phyloP scores from a whole-genome alignment of 2,329 filamentous ascomycete species.

The Trichoderma sp. region DNA sequence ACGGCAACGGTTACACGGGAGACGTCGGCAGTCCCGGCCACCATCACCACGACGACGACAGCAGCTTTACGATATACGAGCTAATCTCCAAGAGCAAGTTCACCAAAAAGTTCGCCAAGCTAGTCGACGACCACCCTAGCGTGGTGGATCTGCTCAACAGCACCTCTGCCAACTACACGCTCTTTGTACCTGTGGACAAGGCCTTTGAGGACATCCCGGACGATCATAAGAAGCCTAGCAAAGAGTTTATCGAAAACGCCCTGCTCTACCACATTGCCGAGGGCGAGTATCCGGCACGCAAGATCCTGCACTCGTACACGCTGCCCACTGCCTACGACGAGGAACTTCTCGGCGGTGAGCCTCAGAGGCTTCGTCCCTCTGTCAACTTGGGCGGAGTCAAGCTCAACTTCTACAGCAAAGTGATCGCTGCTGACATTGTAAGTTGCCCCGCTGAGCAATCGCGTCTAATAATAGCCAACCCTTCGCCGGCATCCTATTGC shows the following conservation, averaged over 20 bases:
- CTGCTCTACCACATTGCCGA: constrained; percentile 75
- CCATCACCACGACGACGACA: constrained; percentile 37
- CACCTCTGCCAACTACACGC: constrained; percentile 72
- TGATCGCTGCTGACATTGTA: constrained; percentile 72
- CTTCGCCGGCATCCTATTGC: not conserved
- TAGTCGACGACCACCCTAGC: constrained; percentile 72
- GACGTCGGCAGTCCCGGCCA: not conserved
- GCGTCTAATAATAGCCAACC: constrained; percentile 10
- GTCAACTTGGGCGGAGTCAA: constrained; percentile 63
- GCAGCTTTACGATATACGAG: constrained; percentile 64
- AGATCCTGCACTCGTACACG: constrained; percentile 70
- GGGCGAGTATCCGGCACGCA: constrained; percentile 65
- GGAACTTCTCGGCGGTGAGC: constrained; percentile 59
- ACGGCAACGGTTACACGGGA: not conserved
- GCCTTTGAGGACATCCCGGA: constrained; percentile 68
- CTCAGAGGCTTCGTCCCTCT: constrained; percentile 73
- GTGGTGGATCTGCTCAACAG: constrained; percentile 73
- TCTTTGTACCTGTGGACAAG: constrained; percentile 77
- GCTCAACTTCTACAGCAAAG: constrained; percentile 75
- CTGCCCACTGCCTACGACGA: constrained; percentile 68
- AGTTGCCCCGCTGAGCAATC: constrained; percentile 29
- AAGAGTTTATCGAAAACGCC: constrained; percentile 68
- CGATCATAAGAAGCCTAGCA: constrained; percentile 60
- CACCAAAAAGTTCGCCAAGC: constrained; percentile 73
- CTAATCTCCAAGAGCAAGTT: constrained; percentile 74